phyloP scores from a whole-genome alignment of 306 rosid species.

The Corylus americana region DNA sequence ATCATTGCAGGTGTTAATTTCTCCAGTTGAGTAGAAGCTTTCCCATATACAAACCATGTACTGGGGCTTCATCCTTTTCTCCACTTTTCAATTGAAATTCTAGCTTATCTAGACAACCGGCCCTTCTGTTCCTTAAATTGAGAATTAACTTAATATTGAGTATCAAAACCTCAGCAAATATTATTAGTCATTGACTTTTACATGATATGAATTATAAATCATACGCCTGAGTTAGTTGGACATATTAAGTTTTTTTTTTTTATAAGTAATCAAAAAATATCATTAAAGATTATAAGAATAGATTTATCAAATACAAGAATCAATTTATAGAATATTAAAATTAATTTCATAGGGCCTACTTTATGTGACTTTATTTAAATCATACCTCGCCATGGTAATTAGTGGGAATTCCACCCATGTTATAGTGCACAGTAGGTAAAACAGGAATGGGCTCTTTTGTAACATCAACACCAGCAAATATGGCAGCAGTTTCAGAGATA shows the following conservation, averaged over 20 bases:
- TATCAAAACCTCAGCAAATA: not conserved
- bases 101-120: not conserved
- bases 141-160: not conserved
- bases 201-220: not conserved
- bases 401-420: conserved; percentile 98
- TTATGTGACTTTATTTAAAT: conserved; percentile 13
- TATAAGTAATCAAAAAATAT: too few species aligned
- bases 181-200: not conserved
- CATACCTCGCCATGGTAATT: conserved; percentile 91
- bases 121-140: not conserved
- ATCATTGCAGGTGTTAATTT: not conserved
- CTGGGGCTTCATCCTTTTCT: not conserved
- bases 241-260: not conserved
- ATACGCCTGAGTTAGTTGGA: not conserved
- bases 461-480: conserved; percentile 98
- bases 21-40: not conserved
- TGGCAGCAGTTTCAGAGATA: conserved; percentile 99
- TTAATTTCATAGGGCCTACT: not conserved
- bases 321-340: not conserved
- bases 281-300: too few species aligned
- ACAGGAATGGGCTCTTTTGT: conserved; percentile 98
- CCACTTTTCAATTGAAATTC: not conserved
- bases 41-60: not conserved
- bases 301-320: not conserved
- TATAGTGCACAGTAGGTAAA: conserved; percentile 94